These are phyloP conservation scores for Phoenix dactylifera DNA, from an alignment of 176 grass and related monocot species.

Conservation along the genomic window DNA sequence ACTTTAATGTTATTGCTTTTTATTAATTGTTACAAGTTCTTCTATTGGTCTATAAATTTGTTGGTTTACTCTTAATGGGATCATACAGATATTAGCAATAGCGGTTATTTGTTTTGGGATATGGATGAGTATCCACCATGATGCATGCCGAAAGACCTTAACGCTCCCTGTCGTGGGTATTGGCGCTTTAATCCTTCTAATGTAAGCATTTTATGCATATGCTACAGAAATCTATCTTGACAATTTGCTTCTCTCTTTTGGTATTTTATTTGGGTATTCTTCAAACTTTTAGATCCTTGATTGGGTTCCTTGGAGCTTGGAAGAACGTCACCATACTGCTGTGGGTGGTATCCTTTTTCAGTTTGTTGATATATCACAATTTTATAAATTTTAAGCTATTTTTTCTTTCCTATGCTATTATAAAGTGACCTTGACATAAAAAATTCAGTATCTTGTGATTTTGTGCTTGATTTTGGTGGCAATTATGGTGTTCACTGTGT, in stretches of 20 bases:
- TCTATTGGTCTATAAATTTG: too few species aligned
- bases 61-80: constrained; percentile 5
- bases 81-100: constrained; percentile 67
- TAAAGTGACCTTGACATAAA: constrained; percentile 45
- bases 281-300: constrained; percentile 60
- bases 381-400: too few species aligned
- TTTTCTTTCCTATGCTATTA: constrained; percentile 12
- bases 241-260: too few species aligned
- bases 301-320: constrained; percentile 88
- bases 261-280: neutral
- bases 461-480: constrained; percentile 73
- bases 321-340: constrained; percentile 71
- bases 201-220: constrained; percentile 33
- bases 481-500: constrained; percentile 85
- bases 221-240: too few species aligned
- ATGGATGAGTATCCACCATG: constrained; percentile 88
- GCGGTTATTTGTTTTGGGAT: constrained; percentile 75
- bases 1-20: too few species aligned
- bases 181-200: constrained; percentile 69
- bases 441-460: constrained; percentile 69
- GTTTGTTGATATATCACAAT: too few species aligned
- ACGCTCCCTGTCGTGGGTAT: constrained; percentile 79
- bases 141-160: constrained; percentile 72
- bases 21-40: too few species aligned
- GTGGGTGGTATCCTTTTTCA: constrained; percentile 83